Base-by-base conservation (phyloP, 1,139 yeast species). In the Candida sp. region DNA sequence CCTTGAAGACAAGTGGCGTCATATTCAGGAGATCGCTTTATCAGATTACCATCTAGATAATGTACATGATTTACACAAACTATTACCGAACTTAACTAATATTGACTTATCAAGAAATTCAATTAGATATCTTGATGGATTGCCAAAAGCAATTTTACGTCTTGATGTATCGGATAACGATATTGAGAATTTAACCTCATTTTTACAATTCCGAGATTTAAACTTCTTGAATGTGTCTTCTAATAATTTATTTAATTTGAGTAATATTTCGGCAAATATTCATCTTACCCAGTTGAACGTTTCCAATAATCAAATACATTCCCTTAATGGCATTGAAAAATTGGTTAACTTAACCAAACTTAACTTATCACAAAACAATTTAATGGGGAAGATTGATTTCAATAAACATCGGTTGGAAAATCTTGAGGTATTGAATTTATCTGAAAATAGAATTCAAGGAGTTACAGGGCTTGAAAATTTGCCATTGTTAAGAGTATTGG, bases 121-220 rank as follows among this genome's bases (percentile, higher is more conserved):
- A 9, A 56, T 80, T n/a, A 61, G 65, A 27, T 78, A 63, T 49
- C 58, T 75, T 25, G 74, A 72, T 34, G 85, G 84, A 0, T 52
- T 79, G 15, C 83, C 84, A 0, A 48, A 45, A 5, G 49, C 52
- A 1, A 49, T 74, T 2, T 66, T 75, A 46, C 62, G 64, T 32
- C 54, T 80, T 42, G 58, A 68, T 43, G 54, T 75, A 11, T 55
- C 68, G 2, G 47, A 55, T 35, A 80, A 80, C 54, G 50, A 52
- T 22, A 59, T 80, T 33, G 70, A 66, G 38, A 69, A 69, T 44
- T 53, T 75, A 40, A 65, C 79, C 1, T 64, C 77, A 2, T 77
- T 78, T 47, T 54, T 57, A 23, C 61, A 61, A 22, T 68, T 68
- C 49, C 57, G 55, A 11, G 71, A 75, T 48, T 59, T 80, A 35